Base-by-base conservation (phyloP, 768 basidiomycete species). In the Hygrophorus pudorinus region DNA sequence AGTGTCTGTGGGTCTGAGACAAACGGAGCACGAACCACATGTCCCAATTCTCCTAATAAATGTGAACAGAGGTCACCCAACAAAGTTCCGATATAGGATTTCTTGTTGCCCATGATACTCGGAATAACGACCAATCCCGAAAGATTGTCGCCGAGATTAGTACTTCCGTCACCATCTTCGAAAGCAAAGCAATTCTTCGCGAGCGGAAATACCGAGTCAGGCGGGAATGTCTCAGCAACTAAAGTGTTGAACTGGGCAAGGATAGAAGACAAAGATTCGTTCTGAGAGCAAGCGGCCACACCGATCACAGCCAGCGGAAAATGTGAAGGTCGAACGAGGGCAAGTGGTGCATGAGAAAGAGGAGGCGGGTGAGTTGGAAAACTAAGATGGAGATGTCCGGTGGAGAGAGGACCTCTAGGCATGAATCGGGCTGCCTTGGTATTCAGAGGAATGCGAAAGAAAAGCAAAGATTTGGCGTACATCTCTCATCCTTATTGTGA, bases 251-350 rank as follows among this genome's bases (percentile, higher is more conserved):
- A 89, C 50, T 88, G 76, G 21, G 73, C 65, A 48, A 74, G 68
- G 53, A 79, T 70, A 12, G 74, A 64, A 4, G 72, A 59, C 18
- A 78, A 57, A 3, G 77, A 63, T 45, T 78, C 72, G 21, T 67
- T 65, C 48, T 73, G 69, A 9, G 43, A 45, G 53, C 76, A 83
- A 24, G 80, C 74, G 18, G 90, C 79, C 27, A 99, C 72, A 8
- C 93, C 96, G 54, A 99, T 80, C 42, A 94, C 80, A 16, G 85
- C 90, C 13, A 97, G 65, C 2, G 91, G 81, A 48, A 91, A 90
- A 49, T 83, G 79, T 1, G 85, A 92, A 39, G 78, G 77, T 33
- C 79, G 77, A 51, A 97, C 68, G 36, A 93, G 71, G 34, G 82
- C 73, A 36, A 96, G 64, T 5, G 82, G 66, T 9, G 69, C 55